These are phyloP conservation scores for Daedaleopsis sinensis DNA, from an alignment of 768 basidiomycete genomes.

Conservation along the genomic window DNA sequence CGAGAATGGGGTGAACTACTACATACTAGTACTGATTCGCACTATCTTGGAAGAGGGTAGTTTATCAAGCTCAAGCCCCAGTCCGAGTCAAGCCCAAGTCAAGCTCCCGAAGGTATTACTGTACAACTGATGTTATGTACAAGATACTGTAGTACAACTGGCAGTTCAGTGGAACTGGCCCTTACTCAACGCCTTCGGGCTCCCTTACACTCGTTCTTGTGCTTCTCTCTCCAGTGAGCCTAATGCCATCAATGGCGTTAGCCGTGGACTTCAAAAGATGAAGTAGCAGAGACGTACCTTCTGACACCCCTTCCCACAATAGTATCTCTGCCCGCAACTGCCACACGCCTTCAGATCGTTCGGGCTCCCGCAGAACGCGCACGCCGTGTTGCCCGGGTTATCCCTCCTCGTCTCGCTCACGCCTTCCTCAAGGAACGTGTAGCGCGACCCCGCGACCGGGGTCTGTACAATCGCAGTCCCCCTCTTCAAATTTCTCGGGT, in stretches of 20 bases:
- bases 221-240: slow-evolving; percentile 9
- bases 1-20: too few species aligned
- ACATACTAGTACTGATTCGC: too few species aligned
- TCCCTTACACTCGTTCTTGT: slow-evolving; percentile 12
- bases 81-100: too few species aligned
- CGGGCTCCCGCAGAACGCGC: slow-evolving; percentile 14
- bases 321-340: slow-evolving; percentile 10
- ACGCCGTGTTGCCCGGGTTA: slow-evolving; percentile 8
- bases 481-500: slow-evolving; percentile 3
- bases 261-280: background rate
- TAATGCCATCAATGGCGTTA: background rate
- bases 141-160: too few species aligned
- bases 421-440: slow-evolving; percentile 6
- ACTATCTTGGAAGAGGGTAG: too few species aligned
- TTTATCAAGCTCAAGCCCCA: too few species aligned
- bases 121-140: too few species aligned
- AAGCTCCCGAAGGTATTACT: too few species aligned
- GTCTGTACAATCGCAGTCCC: slow-evolving; percentile 1
- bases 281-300: background rate
- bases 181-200: background rate
- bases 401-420: slow-evolving; percentile 4
- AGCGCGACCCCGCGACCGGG: background rate
- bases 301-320: slow-evolving; percentile 10
- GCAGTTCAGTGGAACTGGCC: too few species aligned
- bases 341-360: slow-evolving; percentile 8